These are phyloP conservation scores for Lithospermum erythrorhizon DNA, from an alignment of 257 asterid genomes.

Conservation along the genomic window DNA sequence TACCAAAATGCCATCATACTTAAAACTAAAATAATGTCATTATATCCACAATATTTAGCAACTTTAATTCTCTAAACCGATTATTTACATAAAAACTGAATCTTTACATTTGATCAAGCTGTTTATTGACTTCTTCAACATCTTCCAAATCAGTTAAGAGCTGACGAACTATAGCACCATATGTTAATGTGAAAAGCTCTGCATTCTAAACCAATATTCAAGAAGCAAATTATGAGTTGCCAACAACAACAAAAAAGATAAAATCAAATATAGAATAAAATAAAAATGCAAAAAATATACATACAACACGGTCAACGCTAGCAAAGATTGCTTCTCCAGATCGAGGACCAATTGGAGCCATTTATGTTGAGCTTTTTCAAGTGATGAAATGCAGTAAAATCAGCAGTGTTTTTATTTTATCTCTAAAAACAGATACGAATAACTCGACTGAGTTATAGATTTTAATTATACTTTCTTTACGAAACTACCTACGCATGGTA, in stretches of 20 bases:
- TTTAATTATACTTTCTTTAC: too few relatives aligned
- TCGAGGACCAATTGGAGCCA: constrained; percentile 43
- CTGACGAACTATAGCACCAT: constrained; percentile 94
- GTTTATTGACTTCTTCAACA: constrained; percentile 94
- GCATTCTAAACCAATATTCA: constrained; percentile 42
- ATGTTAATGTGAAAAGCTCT: constrained; percentile 84
- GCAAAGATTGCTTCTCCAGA: constrained; percentile 55
- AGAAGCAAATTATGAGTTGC: too few relatives aligned
- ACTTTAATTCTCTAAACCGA: too few relatives aligned
- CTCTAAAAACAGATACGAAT: too few relatives aligned
- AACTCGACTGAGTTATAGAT: too few relatives aligned
- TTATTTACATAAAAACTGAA: neutral
- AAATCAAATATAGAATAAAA: neutral
- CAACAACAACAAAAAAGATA: neutral
- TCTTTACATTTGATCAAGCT: constrained; percentile 85
- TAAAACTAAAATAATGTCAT: too few relatives aligned
- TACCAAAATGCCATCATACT: too few relatives aligned
- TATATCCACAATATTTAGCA: too few relatives aligned
- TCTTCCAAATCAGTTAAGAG: constrained; percentile 93
- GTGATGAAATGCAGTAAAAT: neutral
- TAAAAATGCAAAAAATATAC: neutral
- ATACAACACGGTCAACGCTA: constrained; percentile 46
- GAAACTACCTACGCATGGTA: too few relatives aligned
- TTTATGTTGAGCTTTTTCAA: neutral
- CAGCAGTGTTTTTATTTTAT: too few relatives aligned